Evolutionary conservation across 78 protist genomes (phyloP), one percentile per base, ranked within the genome.

Genomic region (Parvularia atlantis): DNA sequence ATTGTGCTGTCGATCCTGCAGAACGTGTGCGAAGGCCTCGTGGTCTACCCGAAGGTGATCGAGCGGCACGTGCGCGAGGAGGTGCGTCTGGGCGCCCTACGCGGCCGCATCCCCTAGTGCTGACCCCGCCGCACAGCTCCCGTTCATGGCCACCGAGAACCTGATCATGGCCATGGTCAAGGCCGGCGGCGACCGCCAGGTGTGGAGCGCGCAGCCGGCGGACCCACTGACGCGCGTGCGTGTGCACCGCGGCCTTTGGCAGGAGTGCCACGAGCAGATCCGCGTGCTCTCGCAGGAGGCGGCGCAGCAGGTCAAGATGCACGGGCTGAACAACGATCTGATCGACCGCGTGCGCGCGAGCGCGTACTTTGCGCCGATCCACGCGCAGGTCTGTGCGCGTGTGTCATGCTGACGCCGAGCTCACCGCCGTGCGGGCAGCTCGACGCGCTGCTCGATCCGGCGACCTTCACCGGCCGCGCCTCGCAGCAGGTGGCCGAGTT

Each of bases 71-170:
- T 76, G 28, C 17, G 16, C n/a, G 65, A 28, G 17, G 77, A 72
- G 64, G n/a, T n/a, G n/a, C n/a, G n/a, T n/a, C n/a, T n/a, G n/a
- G n/a, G n/a, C n/a, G n/a, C n/a, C n/a, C n/a, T n/a, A n/a, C n/a
- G n/a, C n/a, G n/a, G n/a, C n/a, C n/a, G n/a, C n/a, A n/a, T n/a
- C n/a, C n/a, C n/a, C n/a, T n/a, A n/a, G 60, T 56, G 30, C 6
- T 69, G 30, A n/a, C n/a, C n/a, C n/a, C n/a, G n/a, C n/a, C n/a
- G n/a, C n/a, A n/a, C n/a, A n/a, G n/a, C 80, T 83, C 26, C 88
- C 88, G 16, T 83, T 83, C 33, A 83, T 83, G 88, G 88, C 88
- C 40, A 73, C 88, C n/a, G 88, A 83, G 53, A 83, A 83, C 69
- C 63, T 83, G 35, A 76, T 83, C 48, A 83, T 83, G 88, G 88